Percentiles rank a stretch among this genome's conserved stretches.
Conservation (phyloP, 2,329 filamentous ascomycete genomes). For the Periglandula ipomoeae region DNA sequence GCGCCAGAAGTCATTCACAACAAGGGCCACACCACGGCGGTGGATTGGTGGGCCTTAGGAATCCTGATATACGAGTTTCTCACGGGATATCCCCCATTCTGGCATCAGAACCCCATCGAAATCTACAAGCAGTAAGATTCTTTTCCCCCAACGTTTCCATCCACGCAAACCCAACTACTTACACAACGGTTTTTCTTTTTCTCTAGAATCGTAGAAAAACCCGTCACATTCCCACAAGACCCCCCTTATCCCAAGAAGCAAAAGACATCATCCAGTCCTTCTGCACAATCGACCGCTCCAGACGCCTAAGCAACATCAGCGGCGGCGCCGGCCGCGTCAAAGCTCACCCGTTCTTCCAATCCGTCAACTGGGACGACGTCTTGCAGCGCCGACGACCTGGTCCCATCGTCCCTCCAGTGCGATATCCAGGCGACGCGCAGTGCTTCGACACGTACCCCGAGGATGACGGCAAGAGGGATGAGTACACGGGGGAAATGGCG, state of each 20-base stretch:
- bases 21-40: constrained; percentile 65
- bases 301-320: constrained; percentile 68
- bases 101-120: constrained; percentile 78
- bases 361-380: constrained; percentile 66
- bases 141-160: background rate
- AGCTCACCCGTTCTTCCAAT: constrained; percentile 64
- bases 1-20: constrained; percentile 79
- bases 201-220: constrained; percentile 70
- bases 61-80: constrained; percentile 80
- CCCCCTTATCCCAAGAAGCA: constrained; percentile 57
- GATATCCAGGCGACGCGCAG: constrained; percentile 63
- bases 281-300: constrained; percentile 70
- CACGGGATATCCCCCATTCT: constrained; percentile 78
- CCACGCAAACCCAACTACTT: too few species aligned
- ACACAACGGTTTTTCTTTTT: too few species aligned
- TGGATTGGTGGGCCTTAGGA: constrained; percentile 83
- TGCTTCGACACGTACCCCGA: constrained; percentile 82
- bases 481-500: constrained; percentile 60
- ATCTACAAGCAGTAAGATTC: constrained; percentile 65
- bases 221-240: constrained; percentile 63
- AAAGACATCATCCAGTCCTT: constrained; percentile 67
- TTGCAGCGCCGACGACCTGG: constrained; percentile 54
- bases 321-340: constrained; percentile 67
- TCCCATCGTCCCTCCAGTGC: constrained; percentile 67
- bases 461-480: constrained; percentile 54